phyloP scores from a whole-genome alignment of 108 stramenopile species.

The Asterionellopsis glacialis region DNA sequence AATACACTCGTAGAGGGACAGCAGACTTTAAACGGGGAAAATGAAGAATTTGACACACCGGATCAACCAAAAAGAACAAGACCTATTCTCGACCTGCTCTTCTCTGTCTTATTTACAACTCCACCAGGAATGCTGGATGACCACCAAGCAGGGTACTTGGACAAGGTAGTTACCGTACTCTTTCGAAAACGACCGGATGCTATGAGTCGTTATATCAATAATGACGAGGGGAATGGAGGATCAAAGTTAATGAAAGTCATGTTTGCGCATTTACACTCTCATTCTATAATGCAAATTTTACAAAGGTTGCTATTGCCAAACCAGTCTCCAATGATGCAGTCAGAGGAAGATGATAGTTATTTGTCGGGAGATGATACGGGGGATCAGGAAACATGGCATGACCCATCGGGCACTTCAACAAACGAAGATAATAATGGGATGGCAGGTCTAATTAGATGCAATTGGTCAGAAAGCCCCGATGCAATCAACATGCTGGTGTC shows the following conservation, averaged over 20 bases:
- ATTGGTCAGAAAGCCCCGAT: constrained; percentile 53
- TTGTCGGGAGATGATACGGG: constrained; percentile 31
- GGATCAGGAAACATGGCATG: constrained; percentile 23
- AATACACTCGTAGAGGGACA: constrained; percentile 69
- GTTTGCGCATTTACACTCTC: constrained; percentile 82
- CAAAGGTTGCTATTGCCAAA: constrained; percentile 83
- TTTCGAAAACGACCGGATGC: constrained; percentile 61
- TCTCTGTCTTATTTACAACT: constrained; percentile 67
- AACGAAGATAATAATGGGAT: background rate
- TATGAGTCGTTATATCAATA: constrained; percentile 64
- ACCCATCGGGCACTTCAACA: constrained; percentile 16
- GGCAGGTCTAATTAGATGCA: constrained; percentile 45
- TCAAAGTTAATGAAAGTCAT: constrained; percentile 68
- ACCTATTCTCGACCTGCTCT: constrained; percentile 67
- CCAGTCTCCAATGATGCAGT: constrained; percentile 11
- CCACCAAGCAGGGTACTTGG: constrained; percentile 93
- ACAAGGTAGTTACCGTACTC: constrained; percentile 80
- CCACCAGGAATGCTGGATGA: constrained; percentile 73
- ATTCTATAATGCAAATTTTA: constrained; percentile 92
- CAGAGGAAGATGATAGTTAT: constrained; percentile 5
- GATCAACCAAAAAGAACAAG: background rate
- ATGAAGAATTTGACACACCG: background rate
- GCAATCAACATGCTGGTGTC: constrained; percentile 57
- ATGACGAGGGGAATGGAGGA: constrained; percentile 32
- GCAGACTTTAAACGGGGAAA: constrained; percentile 2